phyloP scores from a whole-genome alignment of 192 early-diverging fungal genomes.

The Helicostylum pulchrum region DNA sequence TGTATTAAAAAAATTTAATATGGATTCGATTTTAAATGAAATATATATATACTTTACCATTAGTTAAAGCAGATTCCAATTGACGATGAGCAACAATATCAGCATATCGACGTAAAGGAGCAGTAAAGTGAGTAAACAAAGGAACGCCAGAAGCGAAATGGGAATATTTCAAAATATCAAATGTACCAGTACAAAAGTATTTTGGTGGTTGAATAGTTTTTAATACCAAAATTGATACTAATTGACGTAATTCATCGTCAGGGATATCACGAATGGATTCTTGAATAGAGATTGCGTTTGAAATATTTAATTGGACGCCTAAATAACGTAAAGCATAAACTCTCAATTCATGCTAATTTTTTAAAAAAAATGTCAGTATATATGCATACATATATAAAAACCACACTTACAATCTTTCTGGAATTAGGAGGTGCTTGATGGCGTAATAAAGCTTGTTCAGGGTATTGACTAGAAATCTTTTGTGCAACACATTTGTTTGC shows the following conservation, averaged over 20 bases:
- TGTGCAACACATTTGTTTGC: conserved; percentile 94
- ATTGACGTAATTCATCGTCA: conserved; percentile 47
- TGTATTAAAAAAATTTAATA: conserved; percentile 16
- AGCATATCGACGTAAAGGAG: conserved; percentile 94
- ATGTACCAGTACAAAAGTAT: conserved; percentile 93
- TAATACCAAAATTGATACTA: conserved; percentile 76
- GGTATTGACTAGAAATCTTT: conserved; percentile 84
- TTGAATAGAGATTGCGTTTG: conserved; percentile 53
- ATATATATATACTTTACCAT: neutral
- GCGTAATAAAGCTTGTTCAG: conserved; percentile 92
- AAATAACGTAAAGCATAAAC: conserved; percentile 28
- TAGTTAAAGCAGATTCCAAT: conserved; percentile 58
- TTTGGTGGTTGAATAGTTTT: conserved; percentile 97
- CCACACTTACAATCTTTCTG: conserved; percentile 33
- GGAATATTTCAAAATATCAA: conserved; percentile 68
- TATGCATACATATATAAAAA: neutral
- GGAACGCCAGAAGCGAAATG: conserved; percentile 90
- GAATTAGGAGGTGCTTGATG: conserved; percentile 69
- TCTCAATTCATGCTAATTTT: conserved; percentile 16
- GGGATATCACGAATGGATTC: conserved; percentile 57
- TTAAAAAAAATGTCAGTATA: conserved; percentile 8
- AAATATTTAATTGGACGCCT: conserved; percentile 75
- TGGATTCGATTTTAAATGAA: neutral
- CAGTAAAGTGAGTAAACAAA: conserved; percentile 98
- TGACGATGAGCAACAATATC: conserved; percentile 96